Evolutionary conservation across 2,329 filamentous ascomycete species (phyloP).

Genomic region (Xylaria sp.): DNA sequence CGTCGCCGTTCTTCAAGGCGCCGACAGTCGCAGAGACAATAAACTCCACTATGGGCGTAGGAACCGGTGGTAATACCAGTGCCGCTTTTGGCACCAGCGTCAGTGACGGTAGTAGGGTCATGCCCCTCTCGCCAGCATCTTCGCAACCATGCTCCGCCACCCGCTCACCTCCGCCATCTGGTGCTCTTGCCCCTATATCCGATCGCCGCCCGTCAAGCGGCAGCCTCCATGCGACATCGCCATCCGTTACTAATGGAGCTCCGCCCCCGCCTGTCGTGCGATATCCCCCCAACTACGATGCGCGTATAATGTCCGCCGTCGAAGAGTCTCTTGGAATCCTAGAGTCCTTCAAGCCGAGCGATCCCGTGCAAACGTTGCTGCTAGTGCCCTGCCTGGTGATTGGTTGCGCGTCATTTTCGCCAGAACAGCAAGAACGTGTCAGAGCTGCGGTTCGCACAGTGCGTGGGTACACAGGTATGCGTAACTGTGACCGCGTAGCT

Average conservation of each 20-base stretch:
- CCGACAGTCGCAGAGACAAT: constrained; percentile 32
- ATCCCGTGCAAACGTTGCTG: constrained; percentile 69
- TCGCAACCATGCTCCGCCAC: constrained; percentile 31
- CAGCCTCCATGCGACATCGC: constrained; percentile 28
- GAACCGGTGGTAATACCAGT: background rate
- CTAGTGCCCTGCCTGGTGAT: constrained; percentile 70
- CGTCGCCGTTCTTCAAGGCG: constrained; percentile 37
- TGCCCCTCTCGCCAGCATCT: constrained; percentile 36
- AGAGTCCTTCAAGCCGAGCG: constrained; percentile 65
- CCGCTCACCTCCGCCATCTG: constrained; percentile 28
- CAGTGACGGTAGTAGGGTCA: constrained; percentile 18
- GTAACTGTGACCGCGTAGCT: constrained; percentile 65
- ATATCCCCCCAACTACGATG: constrained; percentile 61
- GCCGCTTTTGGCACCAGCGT: background rate
- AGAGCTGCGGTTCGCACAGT: constrained; percentile 62
- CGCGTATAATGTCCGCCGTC: constrained; percentile 63
- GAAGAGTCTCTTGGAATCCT: constrained; percentile 67
- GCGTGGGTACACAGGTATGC: constrained; percentile 68
- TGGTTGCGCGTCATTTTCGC: constrained; percentile 68
- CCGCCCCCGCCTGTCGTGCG: constrained; percentile 60
- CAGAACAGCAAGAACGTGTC: constrained; percentile 63
- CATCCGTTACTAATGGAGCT: constrained; percentile 42
- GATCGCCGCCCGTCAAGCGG: constrained; percentile 34
- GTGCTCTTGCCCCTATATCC: constrained; percentile 13
- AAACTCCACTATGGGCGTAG: constrained; percentile 48